Conservation (phyloP, 1,139 yeast genomes). For the Magnusiomyces suaveolens region DNA sequence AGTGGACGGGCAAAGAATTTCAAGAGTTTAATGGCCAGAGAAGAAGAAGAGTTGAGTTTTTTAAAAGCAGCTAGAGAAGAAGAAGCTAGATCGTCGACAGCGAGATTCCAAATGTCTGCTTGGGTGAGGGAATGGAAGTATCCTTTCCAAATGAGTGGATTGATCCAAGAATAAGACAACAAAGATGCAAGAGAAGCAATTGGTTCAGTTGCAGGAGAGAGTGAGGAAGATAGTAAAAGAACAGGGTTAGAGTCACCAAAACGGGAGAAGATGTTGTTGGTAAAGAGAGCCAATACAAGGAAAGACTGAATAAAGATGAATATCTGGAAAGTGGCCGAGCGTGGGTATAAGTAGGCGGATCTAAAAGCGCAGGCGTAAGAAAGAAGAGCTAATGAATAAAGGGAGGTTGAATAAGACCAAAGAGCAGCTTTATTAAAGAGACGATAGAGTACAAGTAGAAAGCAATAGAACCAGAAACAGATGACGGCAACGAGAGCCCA, state of each 20-base stretch:
- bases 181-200: constrained; percentile 51
- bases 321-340: constrained; percentile 25
- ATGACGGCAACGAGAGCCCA: constrained; percentile 36
- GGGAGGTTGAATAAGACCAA: constrained; percentile 59
- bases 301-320: constrained; percentile 30
- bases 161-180: constrained; percentile 68
- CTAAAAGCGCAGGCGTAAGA: constrained; percentile 54
- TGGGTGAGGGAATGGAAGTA: constrained; percentile 45
- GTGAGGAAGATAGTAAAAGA: constrained; percentile 57
- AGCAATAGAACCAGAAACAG: constrained; percentile 52
- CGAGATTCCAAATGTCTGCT: constrained; percentile 77
- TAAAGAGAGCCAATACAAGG: constrained; percentile 38
- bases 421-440: constrained; percentile 33
- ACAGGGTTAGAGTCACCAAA: constrained; percentile 52
- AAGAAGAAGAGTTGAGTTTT: constrained; percentile 46
- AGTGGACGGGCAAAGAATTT: constrained; percentile 54
- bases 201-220: constrained; percentile 67
- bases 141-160: constrained; percentile 59
- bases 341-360: constrained; percentile 50
- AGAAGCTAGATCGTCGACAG: constrained; percentile 56
- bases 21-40: no score
- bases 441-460: constrained; percentile 44
- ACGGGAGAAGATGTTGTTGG: constrained; percentile 52
- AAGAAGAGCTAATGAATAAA: constrained; percentile 47
- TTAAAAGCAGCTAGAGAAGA: constrained; percentile 33